Evolutionary conservation across 2,329 filamentous ascomycete species (phyloP), one percentile per base, ranked within the genome.

Genomic region (Verticillium nubilum): DNA sequence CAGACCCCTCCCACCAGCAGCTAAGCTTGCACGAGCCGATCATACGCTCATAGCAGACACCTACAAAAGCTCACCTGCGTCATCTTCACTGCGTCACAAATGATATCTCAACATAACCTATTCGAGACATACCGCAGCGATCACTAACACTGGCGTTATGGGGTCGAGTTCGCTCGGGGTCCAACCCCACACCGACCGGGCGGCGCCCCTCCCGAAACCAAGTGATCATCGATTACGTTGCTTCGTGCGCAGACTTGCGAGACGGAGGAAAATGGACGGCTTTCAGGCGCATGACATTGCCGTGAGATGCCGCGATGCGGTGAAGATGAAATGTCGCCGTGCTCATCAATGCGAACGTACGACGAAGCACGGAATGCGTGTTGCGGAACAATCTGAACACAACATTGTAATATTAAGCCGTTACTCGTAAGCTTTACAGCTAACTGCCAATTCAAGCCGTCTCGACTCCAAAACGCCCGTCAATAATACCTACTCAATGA

Each of bases 281-380:
- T n/a, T 3, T 42, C 2, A 33, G 15, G 31, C 15, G 31, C 15
- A 4, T n/a, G n/a, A 33, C 17, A 60, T 60, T 1, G 63, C 54
- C 65, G 66, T 66, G 25, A 54, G 17, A 25, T n/a, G 17, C 23
- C 19, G 19, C 15, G 19, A 27, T 52, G 47, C 2, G 7, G 19
- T 6, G 19, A 9, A 4, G 7, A 52, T 26, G 47, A 15, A 23
- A 15, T 23, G 3, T 26, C 7, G 37, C 3, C 10, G 37, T 50
- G 29, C 5, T 31, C 9, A 7, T 2, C 29, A 13, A 13, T 5
- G 29, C 29, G 29, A 31, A 3, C 29, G 9, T 13, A 31, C 5
- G 29, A 31, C 2, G 9, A 13, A 31, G 29, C 29, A 7, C 15
- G 31, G 31, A 13, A 33, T 33, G 15, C 31, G 31, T 33, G 31